phyloP scores from a whole-genome alignment of 1,139 yeast species.

The Suhomyces coccinellae region DNA sequence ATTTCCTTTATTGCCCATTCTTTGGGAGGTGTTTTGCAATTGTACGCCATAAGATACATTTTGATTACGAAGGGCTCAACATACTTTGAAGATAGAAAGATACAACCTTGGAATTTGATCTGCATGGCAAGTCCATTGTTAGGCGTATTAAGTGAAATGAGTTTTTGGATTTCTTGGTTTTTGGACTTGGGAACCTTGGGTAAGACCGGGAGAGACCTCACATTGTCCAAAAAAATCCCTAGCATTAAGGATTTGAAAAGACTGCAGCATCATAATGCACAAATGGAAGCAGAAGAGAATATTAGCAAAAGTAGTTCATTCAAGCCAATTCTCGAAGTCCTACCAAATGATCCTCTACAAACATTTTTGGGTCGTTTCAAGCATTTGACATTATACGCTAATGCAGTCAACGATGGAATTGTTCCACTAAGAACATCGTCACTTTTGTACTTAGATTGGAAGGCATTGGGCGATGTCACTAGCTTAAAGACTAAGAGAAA shows the following conservation, averaged over 20 bases:
- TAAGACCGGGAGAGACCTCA: conserved; percentile 29
- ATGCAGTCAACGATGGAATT: conserved; percentile 30
- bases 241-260: conserved; percentile 12
- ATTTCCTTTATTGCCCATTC: conserved; percentile 29
- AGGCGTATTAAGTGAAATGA: conserved; percentile 28
- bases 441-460: conserved; percentile 26
- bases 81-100: conserved; percentile 17
- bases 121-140: conserved; percentile 29
- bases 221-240: conserved; percentile 24
- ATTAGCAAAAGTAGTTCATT: conserved; percentile 13
- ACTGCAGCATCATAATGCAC: conserved; percentile 7
- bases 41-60: conserved; percentile 26
- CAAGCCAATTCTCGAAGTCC: conserved; percentile 24
- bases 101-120: conserved; percentile 24
- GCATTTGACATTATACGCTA: conserved; percentile 27
- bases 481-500: conserved; percentile 22
- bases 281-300: conserved; percentile 2
- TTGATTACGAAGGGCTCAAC: conserved; percentile 19
- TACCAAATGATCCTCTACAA: conserved; percentile 29
- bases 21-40: conserved; percentile 28
- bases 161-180: conserved; percentile 25
- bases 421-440: conserved; percentile 29
- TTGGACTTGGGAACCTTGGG: conserved; percentile 30
- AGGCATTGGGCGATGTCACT: conserved; percentile 34
- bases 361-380: conserved; percentile 19